Base-by-base conservation (phyloP, 345 rosid genomes). In the Mercurialis annua region DNA sequence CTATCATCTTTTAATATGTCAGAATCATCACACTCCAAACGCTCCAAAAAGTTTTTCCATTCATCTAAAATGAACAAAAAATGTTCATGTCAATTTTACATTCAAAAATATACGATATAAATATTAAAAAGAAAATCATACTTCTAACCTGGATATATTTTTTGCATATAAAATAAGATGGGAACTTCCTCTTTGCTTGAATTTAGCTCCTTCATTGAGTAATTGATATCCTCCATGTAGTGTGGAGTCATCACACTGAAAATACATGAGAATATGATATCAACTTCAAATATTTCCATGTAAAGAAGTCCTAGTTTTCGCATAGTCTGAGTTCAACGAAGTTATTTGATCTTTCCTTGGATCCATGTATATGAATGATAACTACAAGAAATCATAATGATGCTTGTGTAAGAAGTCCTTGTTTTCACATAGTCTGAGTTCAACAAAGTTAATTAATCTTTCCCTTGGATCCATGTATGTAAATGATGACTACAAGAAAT, bases 191-290 rank as follows among this genome's bases (percentile, higher is more conserved):
- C 93, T 51, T 82, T 79, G 75, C 90, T 76, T 34, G 86, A 83
- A 62, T 80, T 80, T 63, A 93, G 88, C 71, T 93, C 98, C 72
- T 85, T 77, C 31, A 71, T 73, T 27, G 97, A 90, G 71, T 49
- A 93, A 70, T 82, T 88, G 52, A 93, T 73, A 73, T 93, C 98
- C 79, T 93, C 98, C 87, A 77, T 74, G 78, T 59, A 93, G 71
- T 93, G 94, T 5, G 97, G 98, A 72, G 98, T 93, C 68, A 90
- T 52, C 68, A 93, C 89, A 82, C 97, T 93, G 90, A 64, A 77
- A 17, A 1, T 49, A 72, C 36, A 78, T 71, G 60, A 64, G 74
- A 55, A 71, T 43, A 18, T 15, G 68, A 62, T 21, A 54, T 78
- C 62, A 75, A 61, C 67, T 38, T 31, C 43, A 44, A 36, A 9